Conservation (phyloP, 2,329 filamentous ascomycete species). For the Microsporum canis region DNA sequence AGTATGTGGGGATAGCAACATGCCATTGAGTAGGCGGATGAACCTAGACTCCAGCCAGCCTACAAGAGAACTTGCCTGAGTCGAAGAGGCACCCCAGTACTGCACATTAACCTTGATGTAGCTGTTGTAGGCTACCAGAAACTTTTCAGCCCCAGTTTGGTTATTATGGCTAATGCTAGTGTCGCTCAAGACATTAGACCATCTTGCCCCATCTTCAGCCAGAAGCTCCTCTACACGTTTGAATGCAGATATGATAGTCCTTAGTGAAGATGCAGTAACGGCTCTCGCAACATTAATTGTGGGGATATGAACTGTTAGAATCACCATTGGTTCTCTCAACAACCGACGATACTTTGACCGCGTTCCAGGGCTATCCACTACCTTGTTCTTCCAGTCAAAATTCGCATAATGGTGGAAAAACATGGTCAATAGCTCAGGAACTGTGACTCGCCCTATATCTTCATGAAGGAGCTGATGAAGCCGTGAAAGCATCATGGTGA, state of each 20-base stretch:
- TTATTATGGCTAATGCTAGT: constrained; percentile 6
- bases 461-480: constrained; percentile 46
- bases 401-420: constrained; percentile 54
- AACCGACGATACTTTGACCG: constrained; percentile 42
- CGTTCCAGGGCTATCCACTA: constrained; percentile 45
- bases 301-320: constrained; percentile 53
- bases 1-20: constrained; percentile 20
- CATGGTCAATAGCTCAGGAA: constrained; percentile 43
- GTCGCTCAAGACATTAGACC: constrained; percentile 34
- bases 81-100: constrained; percentile 51
- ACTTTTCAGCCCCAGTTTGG: constrained; percentile 29
- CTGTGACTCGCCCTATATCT: constrained; percentile 29
- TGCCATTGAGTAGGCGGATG: constrained; percentile 47
- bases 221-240: constrained; percentile 37
- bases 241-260: constrained; percentile 43
- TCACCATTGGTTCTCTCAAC: constrained; percentile 49
- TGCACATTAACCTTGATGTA: constrained; percentile 53
- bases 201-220: constrained; percentile 28
- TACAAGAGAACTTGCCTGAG: constrained; percentile 45
- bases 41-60: constrained; percentile 55
- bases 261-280: constrained; percentile 44
- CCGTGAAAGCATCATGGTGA: constrained; percentile 50
- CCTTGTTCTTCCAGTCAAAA: constrained; percentile 47
- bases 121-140: constrained; percentile 42
- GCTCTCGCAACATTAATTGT: constrained; percentile 49